Conservation (phyloP, 1,284 basidiomycete species). For the Leccinum subrobustum region DNA sequence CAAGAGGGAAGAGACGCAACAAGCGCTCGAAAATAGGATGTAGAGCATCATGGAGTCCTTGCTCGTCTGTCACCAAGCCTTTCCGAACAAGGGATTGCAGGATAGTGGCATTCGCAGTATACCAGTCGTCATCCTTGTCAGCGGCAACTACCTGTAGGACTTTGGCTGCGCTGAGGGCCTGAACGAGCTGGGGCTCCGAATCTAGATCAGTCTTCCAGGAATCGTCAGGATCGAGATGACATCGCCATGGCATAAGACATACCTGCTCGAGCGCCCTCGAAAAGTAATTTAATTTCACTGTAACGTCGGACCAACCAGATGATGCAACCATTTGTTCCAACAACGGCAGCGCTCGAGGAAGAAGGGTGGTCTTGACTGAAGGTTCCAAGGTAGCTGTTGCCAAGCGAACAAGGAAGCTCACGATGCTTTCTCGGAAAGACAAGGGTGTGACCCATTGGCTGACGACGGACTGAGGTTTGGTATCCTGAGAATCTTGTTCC, state of each 20-base stretch:
- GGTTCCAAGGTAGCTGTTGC: conserved; percentile 75
- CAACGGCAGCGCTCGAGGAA: conserved; percentile 78
- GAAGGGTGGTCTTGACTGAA: conserved; percentile 59
- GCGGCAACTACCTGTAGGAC: conserved; percentile 86
- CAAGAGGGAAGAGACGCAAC: conserved; percentile 78
- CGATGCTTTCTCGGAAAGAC: conserved; percentile 83
- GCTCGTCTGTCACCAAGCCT: conserved; percentile 79
- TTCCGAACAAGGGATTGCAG: conserved; percentile 90
- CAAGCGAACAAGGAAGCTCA: conserved; percentile 91
- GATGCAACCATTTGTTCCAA: conserved; percentile 81
- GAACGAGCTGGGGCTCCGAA: conserved; percentile 60
- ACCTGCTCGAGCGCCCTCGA: conserved; percentile 81
- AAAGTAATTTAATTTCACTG: conserved; percentile 90
- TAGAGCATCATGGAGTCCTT: conserved; percentile 74
- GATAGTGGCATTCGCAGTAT: conserved; percentile 71
- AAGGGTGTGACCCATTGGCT: conserved; percentile 73
- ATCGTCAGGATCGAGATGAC: conserved; percentile 19
- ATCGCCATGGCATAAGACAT: conserved; percentile 23
- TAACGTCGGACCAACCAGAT: conserved; percentile 90
- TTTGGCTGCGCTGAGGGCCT: conserved; percentile 84
- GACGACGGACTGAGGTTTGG: conserved; percentile 27
- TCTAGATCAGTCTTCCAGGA: conserved; percentile 68
- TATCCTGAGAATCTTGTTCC: conserved; percentile 57
- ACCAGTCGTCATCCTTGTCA: conserved; percentile 88
- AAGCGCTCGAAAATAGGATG: conserved; percentile 87